Percentiles rank a stretch among this genome's conserved stretches.
Conservation (phyloP, 495 filamentous ascomycete genomes). For the Letharia columbiana region DNA sequence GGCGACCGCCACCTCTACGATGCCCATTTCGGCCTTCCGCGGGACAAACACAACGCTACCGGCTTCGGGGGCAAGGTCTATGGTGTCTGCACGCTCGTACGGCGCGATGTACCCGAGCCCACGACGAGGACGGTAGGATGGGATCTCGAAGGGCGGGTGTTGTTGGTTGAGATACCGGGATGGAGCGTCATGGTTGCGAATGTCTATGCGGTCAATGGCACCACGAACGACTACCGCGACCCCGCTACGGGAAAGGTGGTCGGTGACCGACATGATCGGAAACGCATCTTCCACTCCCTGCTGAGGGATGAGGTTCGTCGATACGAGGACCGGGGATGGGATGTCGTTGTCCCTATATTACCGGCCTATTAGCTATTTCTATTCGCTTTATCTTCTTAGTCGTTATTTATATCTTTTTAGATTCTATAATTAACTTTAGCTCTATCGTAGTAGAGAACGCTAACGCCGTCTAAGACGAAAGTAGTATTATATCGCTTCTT, state of each 20-base stretch:
- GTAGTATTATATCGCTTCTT: no score
- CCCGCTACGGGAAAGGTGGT: conserved; percentile 32
- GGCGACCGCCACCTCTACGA: conserved; percentile 32
- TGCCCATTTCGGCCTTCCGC: conserved; percentile 36
- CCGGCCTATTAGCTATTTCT: no score
- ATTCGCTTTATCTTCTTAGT: no score
- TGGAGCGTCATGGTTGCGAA: conserved; percentile 36
- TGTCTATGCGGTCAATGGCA: conserved; percentile 48
- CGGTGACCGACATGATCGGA: conserved; percentile 42
- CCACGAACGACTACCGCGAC: conserved; percentile 36
- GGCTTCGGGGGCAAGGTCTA: conserved; percentile 43
- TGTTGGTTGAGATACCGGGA: conserved; percentile 32
- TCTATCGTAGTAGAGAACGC: no score
- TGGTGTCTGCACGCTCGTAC: conserved; percentile 42
- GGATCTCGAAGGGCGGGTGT: conserved; percentile 46
- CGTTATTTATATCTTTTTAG: no score
- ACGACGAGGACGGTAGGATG: conserved; percentile 33
- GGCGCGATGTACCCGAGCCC: conserved; percentile 33
- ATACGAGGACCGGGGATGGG: conserved; percentile 33
- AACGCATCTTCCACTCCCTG: conserved; percentile 37
- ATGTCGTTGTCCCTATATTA: conserved; percentile 30
- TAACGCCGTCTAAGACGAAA: no score
- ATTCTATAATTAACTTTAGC: no score
- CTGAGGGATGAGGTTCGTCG: conserved; percentile 35
- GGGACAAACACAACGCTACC: conserved; percentile 39